These are phyloP conservation scores for Hypoxylon lienhwacheense DNA, from an alignment of 495 filamentous ascomycete species.

Conservation along the genomic window DNA sequence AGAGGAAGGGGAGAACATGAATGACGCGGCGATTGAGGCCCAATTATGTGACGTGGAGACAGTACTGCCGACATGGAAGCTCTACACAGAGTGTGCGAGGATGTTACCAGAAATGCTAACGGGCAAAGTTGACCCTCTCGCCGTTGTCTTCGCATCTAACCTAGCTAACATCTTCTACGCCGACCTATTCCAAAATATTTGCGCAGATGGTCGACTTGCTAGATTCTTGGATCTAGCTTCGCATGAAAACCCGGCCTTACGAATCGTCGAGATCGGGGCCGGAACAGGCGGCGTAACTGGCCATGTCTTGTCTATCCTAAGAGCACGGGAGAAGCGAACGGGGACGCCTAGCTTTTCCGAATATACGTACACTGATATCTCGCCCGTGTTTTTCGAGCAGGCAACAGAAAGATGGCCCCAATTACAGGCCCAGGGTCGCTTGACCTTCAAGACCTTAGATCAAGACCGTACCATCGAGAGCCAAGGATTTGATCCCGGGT, in stretches of 20 bases:
- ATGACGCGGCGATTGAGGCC: conserved; percentile 19
- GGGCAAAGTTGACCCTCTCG: conserved; percentile 45
- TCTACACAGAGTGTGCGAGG: conserved; percentile 30
- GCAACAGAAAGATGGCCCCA: conserved; percentile 29
- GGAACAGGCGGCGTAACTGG: conserved; percentile 48
- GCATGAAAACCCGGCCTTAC: conserved; percentile 47
- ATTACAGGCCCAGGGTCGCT: conserved; percentile 18
- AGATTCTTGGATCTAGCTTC: conserved; percentile 32
- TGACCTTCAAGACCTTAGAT: conserved; percentile 42
- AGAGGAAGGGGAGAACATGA: conserved; percentile 10
- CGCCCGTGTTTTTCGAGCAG: conserved; percentile 53
- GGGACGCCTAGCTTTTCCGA: conserved; percentile 36
- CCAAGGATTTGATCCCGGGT: conserved; percentile 38
- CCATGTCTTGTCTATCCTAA: conserved; percentile 21
- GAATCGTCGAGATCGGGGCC: conserved; percentile 52
- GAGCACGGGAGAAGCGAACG: conserved; percentile 24
- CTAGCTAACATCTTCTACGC: conserved; percentile 33
- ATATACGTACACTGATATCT: conserved; percentile 59
- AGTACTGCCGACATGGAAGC: conserved; percentile 28
- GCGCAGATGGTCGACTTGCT: conserved; percentile 29
- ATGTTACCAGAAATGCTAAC: conserved; percentile 45
- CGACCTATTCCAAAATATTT: conserved; percentile 27
- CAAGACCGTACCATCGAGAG: conserved; percentile 28
- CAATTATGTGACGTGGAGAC: conserved; percentile 22
- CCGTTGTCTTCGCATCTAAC: conserved; percentile 35